Evolutionary conservation across 805 yeast genomes (phyloP), one percentile per base, ranked within the genome.

Genomic region (Nakazawaea molendinolei): DNA sequence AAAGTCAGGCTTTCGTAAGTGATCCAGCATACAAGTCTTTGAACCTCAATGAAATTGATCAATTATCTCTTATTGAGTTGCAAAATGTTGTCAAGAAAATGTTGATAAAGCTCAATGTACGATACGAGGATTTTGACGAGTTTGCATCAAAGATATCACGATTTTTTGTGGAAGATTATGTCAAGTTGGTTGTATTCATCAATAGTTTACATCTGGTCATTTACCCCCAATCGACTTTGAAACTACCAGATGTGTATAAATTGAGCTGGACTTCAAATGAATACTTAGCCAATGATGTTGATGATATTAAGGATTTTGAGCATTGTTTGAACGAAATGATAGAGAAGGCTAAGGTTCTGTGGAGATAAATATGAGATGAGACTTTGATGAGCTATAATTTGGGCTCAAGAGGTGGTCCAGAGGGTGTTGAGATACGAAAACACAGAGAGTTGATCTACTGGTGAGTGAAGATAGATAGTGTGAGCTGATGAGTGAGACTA

Each of bases 121-220:
- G 24, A n/a, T 28, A 17, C n/a, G 15, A 15, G n/a, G 17, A 17
- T 5, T 9, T 33, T 7, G 14, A 18, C 4, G 22, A 20, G 10
- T 27, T 30, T 5, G 14, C 33, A 8, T n/a, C n/a, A 12, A 25
- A 25, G 2, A 33, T 38, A 15, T 4, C 28, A 13, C 29, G 20
- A 13, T 38, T 38, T 21, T 38, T 38, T 34, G 13, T 23, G 8
- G 28, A 38, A 13, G 41, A 38, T 22, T 33, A 33, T 17, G 10
- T 33, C 18, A 24, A 38, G 23, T 33, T 38, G 28, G 30, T 38
- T 10, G 5, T 19, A 3, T 38, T 38, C 24, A 18, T 33, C 10
- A 20, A 21, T 14, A 21, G 24, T 6, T 23, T 38, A 9, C 41
- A 38, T 17, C 16, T 12, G n/a, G 17, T 14, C 13, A 4, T 38